Conservation (phyloP, 1,284 basidiomycete genomes). For the Boletus hoseneyae region DNA sequence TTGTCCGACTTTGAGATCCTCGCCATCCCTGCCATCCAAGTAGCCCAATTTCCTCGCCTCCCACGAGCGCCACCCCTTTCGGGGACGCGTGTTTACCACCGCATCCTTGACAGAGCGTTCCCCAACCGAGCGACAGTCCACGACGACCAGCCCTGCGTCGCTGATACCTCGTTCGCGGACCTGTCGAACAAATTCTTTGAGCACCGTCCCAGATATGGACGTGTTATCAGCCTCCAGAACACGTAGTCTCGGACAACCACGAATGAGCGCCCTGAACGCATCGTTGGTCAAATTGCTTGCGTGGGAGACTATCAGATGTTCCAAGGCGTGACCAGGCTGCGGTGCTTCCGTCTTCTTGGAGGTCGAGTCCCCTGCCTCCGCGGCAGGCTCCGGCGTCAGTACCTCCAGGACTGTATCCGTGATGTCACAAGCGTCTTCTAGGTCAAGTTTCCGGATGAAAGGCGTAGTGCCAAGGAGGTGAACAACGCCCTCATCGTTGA, state of each 20-base stretch:
- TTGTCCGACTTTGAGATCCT: conserved; percentile 59
- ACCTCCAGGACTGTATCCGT: conserved; percentile 67
- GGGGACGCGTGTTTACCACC: conserved; percentile 53
- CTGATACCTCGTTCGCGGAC: conserved; percentile 45
- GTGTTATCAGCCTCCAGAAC: conserved; percentile 81
- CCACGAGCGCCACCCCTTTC: conserved; percentile 69
- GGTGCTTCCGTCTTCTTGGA: conserved; percentile 9
- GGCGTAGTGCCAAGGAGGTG: conserved; percentile 70
- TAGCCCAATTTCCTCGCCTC: conserved; percentile 63
- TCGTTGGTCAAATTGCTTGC: conserved; percentile 62
- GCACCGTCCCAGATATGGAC: conserved; percentile 55
- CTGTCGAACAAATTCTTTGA: conserved; percentile 66
- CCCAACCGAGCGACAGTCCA: conserved; percentile 74
- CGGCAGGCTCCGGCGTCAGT: conserved; percentile 51
- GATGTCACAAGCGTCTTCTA: conserved; percentile 79
- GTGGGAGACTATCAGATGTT: conserved; percentile 72
- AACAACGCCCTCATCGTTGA: conserved; percentile 72
- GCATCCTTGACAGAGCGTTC: conserved; percentile 63
- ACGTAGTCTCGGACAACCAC: conserved; percentile 56
- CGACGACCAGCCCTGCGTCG: conserved; percentile 59
- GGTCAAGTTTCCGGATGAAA: conserved; percentile 70
- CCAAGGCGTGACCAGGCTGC: conserved; percentile 61
- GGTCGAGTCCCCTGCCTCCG: background rate
- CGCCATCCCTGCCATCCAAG: conserved; percentile 64
- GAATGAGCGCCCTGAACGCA: conserved; percentile 62